Percentiles rank a stretch among this genome's conserved stretches.
These are phyloP conservation scores for Apiotrichum sp. DNA, from an alignment of 1,284 basidiomycete genomes.

Conservation along the genomic window DNA sequence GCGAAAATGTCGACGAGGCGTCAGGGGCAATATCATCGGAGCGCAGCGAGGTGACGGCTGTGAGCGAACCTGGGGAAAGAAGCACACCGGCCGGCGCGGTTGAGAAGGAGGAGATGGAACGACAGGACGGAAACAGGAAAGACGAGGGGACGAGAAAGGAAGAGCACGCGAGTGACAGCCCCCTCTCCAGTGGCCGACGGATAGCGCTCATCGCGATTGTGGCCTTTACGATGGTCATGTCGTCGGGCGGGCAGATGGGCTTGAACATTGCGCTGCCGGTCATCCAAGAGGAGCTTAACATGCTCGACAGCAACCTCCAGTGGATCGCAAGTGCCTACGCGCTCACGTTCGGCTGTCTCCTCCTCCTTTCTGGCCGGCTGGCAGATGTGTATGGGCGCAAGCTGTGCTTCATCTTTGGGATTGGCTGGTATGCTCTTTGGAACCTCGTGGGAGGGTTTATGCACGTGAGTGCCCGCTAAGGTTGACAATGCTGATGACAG, in stretches of 20 bases:
- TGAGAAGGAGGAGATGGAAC: too few relatives aligned
- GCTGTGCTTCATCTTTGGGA: slow-evolving; percentile 34
- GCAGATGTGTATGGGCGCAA: slow-evolving; percentile 41
- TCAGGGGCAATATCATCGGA: too few relatives aligned
- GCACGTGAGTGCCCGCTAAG: background rate
- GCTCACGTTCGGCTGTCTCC: slow-evolving; percentile 37
- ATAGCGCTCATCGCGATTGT: slow-evolving; percentile 8
- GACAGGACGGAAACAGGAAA: too few relatives aligned
- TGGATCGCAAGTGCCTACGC: slow-evolving; percentile 42
- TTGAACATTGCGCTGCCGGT: slow-evolving; percentile 41
- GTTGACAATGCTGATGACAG: too few relatives aligned
- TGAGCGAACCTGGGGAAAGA: too few relatives aligned
- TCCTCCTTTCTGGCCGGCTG: slow-evolving; percentile 38
- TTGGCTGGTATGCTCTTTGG: slow-evolving; percentile 32
- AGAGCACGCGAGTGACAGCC: background rate
- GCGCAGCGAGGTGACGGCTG: too few relatives aligned
- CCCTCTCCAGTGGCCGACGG: background rate
- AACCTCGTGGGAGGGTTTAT: slow-evolving; percentile 37
- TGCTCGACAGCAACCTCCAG: slow-evolving; percentile 24
- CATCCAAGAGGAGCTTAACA: slow-evolving; percentile 31
- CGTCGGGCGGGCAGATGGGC: slow-evolving; percentile 10
- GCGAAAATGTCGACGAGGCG: too few relatives aligned
- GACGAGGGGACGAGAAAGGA: too few relatives aligned
- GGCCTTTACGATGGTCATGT: slow-evolving; percentile 11
- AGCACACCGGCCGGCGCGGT: too few relatives aligned